Evolutionary conservation across 805 yeast species (phyloP), one percentile per base, ranked within the genome.

Genomic region (Saccharomycopsis sp.): DNA sequence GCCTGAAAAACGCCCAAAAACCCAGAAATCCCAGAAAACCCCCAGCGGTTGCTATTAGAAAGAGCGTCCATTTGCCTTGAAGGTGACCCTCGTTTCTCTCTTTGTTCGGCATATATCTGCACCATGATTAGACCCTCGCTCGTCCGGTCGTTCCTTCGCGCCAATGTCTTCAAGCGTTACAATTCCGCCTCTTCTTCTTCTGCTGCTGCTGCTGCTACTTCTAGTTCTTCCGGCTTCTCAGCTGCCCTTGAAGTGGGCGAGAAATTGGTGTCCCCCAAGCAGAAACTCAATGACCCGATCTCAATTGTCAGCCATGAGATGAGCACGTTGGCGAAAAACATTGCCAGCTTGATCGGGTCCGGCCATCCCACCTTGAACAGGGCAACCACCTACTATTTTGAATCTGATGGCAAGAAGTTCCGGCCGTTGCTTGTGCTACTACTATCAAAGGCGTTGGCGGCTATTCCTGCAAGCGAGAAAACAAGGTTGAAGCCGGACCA

Each of bases 321-420:
- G 98, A 77, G 87, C 17, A 77, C 75, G 26, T 62, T 89, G 53
- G 96, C 95, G 20, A 75, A 74, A 54, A 86, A 87, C 56, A 92
- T 89, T 48, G 94, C 95, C 36, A 65, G 70, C 15, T 67, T 92
- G 40, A 79, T 89, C 43, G 96, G 97, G 1, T 80, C 94, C 0
- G 95, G 96, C 2, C 96, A 89, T 56, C 96, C 97, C 1, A 80
- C 92, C 8, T 68, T 89, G 46, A 88, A 89, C 61, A 70, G 94
- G 50, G 95, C 89, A 3, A 80, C 95, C n/a, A 75, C 86, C 26
- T 92, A 92, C 63, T 92, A 92, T 63, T 92, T 92, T 52, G 95
- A 88, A 61, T 84, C 92, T 15, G 95, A 89, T 56, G 97, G 98
- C 5, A 92, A 92, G 60, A 94, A 88, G 56, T 86, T 92, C 15